These are phyloP conservation scores for Spergularia marina DNA, from an alignment of 148 eudicot genomes.

Conservation along the genomic window DNA sequence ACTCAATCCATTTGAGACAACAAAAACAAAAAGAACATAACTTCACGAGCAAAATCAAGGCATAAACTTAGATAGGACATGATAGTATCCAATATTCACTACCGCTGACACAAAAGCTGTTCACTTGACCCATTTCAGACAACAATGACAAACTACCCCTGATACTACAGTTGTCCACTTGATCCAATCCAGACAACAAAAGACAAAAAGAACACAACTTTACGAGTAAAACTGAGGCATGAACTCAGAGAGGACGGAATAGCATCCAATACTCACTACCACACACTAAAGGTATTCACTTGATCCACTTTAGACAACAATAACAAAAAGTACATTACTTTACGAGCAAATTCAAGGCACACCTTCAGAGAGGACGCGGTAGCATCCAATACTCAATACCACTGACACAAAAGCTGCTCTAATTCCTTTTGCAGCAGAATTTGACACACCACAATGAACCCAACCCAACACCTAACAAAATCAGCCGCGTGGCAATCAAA, in stretches of 20 bases:
- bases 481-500: too few relatives aligned
- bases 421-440: neutral
- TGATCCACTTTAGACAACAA: too few relatives aligned
- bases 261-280: too few relatives aligned
- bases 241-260: neutral
- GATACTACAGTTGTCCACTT: neutral
- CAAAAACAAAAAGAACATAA: neutral
- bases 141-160: neutral
- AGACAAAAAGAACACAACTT: neutral
- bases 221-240: neutral
- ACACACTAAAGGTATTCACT: too few relatives aligned
- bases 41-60: neutral
- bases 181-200: neutral
- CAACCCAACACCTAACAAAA: neutral
- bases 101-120: neutral
- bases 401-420: neutral
- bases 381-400: too few relatives aligned
- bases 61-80: neutral
- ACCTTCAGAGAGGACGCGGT: neutral
- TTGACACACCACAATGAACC: neutral
- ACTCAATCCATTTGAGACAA: neutral
- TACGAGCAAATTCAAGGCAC: too few relatives aligned
- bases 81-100: too few relatives aligned
- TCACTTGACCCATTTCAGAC: neutral
- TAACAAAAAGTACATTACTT: too few relatives aligned